These are phyloP conservation scores for Leishmania aethiopica DNA, from an alignment of 208 protist species.

Conservation along the genomic window DNA sequence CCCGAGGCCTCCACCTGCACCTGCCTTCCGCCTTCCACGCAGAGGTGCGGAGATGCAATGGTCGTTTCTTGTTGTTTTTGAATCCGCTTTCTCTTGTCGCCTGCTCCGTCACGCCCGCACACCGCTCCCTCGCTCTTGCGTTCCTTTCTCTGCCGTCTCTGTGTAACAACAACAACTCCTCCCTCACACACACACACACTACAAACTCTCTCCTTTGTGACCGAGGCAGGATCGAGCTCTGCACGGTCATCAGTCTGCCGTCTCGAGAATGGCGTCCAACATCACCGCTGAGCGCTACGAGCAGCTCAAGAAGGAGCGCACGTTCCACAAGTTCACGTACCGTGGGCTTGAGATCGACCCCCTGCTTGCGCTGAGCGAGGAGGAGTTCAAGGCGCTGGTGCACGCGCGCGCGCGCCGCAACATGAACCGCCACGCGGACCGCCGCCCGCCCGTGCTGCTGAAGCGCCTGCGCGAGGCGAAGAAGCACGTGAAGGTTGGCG, in stretches of 20 bases:
- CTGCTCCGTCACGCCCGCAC: background rate
- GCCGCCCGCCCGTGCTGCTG: conserved; percentile 94
- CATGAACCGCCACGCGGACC: conserved; percentile 93
- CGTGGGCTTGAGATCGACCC: conserved; percentile 96
- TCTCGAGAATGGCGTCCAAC: conserved; percentile 59
- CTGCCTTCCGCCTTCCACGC: no score
- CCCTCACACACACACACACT: background rate
- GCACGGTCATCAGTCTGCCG: background rate
- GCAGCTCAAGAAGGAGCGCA: conserved; percentile 97
- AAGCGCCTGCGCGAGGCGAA: conserved; percentile 98
- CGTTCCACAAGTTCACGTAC: conserved; percentile 99
- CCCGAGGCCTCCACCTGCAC: no score
- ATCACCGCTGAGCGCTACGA: conserved; percentile 90
- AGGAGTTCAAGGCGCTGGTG: conserved; percentile 95
- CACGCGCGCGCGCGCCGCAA: conserved; percentile 94
- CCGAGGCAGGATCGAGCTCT: background rate
- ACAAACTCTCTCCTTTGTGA: background rate
- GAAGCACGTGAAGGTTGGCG: conserved; percentile 94
- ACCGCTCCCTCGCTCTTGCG: background rate
- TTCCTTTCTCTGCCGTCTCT: no score
- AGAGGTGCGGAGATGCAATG: no score
- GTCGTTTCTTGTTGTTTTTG: background rate
- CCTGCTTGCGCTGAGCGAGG: conserved; percentile 93
- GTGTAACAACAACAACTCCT: background rate
- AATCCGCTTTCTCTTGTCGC: background rate